Evolutionary conservation across 176 grass and related monocot species (phyloP), one percentile per base, ranked within the genome.

Genomic region (Cymbopogon citratus): DNA sequence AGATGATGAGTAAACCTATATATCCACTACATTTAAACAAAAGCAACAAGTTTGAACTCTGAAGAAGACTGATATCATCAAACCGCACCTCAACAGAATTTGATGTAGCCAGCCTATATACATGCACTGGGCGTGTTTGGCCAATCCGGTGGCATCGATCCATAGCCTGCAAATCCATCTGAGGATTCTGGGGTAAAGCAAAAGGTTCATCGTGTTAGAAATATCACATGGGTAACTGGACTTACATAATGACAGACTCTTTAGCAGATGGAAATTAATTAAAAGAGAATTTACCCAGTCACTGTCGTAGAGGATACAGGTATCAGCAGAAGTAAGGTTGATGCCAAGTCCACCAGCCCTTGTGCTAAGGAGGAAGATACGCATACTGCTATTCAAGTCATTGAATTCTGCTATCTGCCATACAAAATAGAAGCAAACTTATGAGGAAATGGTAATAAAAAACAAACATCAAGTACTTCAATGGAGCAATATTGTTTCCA

Each of bases 141-240:
- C 96, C 96, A 83, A 99, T 99, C 77, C 96, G 83, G 74, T 99
- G 96, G 82, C 96, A 99, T 39, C 96, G 82, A 75, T 99, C 96
- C 96, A 99, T 99, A 34, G 96, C 96, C 87, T 99, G 96, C 78
- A 95, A 51, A 95, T 99, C 96, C 91, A 91, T 91, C 81, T 99
- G 96, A 87, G 96, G 96, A 73, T 99, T 99, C 96, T 99, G 89
- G 64, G 81, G 6, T 45, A 62, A 6, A 2, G 80, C 76, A 13
- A 14, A 75, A 79, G 65, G n/a, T 10, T 75, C 15, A 33, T 2
- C 12, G 0, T 35, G 38, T 57, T 39, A 82, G 14, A 78, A 26
- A 12, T 46, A 73, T n/a, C 36, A 73, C 45, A 66, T 16, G 38
- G 15, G 39, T 69, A 41, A 56, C 12, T 36, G 10, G 9, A 39